These are phyloP conservation scores for Ophiostoma angusticollis DNA, from an alignment of 2,329 filamentous ascomycete species.

Conservation along the genomic window DNA sequence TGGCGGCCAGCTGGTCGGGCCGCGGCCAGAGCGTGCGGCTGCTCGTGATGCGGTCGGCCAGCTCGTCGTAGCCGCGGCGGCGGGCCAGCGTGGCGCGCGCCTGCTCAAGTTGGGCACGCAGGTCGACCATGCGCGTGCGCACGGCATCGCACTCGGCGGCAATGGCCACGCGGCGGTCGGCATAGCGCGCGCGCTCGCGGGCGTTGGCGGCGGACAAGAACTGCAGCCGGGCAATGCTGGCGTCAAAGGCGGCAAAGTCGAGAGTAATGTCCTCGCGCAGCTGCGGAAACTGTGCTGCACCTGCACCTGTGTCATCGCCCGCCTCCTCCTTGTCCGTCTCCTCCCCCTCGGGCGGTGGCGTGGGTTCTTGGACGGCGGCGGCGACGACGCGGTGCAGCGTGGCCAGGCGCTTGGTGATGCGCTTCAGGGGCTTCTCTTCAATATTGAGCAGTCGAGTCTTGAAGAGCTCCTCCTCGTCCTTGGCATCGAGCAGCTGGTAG, in stretches of 20 bases:
- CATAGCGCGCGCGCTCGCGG: constrained; percentile 72
- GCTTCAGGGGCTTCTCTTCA: constrained; percentile 85
- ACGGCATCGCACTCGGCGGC: constrained; percentile 65
- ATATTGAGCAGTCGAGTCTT: constrained; percentile 76
- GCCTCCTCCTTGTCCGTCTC: constrained; percentile 10
- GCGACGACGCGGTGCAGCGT: constrained; percentile 52
- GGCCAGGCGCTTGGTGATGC: constrained; percentile 70
- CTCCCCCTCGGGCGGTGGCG: constrained; percentile 49
- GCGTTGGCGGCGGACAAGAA: constrained; percentile 75
- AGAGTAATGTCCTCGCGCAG: constrained; percentile 74
- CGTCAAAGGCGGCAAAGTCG: constrained; percentile 81
- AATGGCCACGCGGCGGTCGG: constrained; percentile 66
- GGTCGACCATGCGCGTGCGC: constrained; percentile 56
- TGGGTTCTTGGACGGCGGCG: constrained; percentile 39
- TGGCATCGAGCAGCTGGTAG: constrained; percentile 59
- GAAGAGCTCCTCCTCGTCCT: constrained; percentile 74
- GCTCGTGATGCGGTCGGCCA: constrained; percentile 75
- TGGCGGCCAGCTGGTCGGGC: constrained; percentile 67
- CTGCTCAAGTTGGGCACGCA: constrained; percentile 64
- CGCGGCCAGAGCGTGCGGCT: constrained; percentile 68
- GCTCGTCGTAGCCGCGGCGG: constrained; percentile 75
- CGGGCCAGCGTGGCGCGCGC: constrained; percentile 63
- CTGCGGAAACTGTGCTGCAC: constrained; percentile 42
- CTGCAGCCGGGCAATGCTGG: constrained; percentile 74
- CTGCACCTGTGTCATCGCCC: constrained; percentile 18